Conservation (phyloP, 192 early-diverging fungal species). For the Backusella morwellensis region DNA sequence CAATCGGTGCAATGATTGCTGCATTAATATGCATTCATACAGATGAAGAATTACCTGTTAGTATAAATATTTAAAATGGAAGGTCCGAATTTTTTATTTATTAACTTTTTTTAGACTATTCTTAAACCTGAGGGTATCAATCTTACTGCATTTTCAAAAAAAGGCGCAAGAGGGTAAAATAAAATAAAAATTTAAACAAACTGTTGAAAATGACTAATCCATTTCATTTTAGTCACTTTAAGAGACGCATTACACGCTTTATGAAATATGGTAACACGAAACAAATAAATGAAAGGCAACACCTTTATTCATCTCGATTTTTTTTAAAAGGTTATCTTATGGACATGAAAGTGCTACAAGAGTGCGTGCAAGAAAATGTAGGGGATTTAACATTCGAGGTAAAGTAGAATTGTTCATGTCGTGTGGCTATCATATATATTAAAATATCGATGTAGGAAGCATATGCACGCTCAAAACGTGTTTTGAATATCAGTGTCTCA, state of each 20-base stretch:
- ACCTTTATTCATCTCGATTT: background rate
- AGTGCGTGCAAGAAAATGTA: constrained; percentile 71
- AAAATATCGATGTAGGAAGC: constrained; percentile 54
- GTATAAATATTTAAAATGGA: background rate
- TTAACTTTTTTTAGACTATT: constrained; percentile 34
- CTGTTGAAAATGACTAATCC: constrained; percentile 1
- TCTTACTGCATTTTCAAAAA: constrained; percentile 62
- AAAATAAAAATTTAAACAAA: background rate
- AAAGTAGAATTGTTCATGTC: background rate
- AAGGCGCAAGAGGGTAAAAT: constrained; percentile 47
- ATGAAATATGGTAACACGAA: constrained; percentile 58
- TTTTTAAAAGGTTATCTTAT: constrained; percentile 56
- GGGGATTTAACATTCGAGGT: constrained; percentile 69
- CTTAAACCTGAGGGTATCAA: constrained; percentile 62
- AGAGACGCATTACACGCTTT: constrained; percentile 62
- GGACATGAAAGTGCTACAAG: constrained; percentile 74
- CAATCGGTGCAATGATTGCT: constrained; percentile 72
- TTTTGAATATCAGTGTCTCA: constrained; percentile 78
- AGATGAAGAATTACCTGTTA: constrained; percentile 70
- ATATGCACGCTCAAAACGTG: constrained; percentile 58
- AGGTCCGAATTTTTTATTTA: background rate
- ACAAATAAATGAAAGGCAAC: background rate
- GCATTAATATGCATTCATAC: constrained; percentile 74
- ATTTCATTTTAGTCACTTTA: constrained; percentile 38
- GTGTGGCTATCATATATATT: background rate